These are phyloP conservation scores for Penicillium antarcticum DNA, from an alignment of 495 filamentous ascomycete genomes.

Conservation along the genomic window DNA sequence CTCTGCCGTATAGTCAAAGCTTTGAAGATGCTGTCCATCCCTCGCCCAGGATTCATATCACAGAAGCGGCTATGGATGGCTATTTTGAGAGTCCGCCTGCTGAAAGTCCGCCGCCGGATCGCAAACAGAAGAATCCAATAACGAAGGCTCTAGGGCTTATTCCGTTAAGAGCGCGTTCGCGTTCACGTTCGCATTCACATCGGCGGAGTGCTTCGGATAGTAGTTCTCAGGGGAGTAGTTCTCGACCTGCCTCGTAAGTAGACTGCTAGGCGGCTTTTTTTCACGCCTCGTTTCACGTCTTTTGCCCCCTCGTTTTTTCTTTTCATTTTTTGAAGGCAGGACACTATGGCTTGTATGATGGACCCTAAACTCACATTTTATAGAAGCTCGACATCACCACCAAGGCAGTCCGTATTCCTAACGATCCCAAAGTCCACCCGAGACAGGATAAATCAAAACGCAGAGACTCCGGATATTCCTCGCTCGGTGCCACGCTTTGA, in stretches of 20 bases:
- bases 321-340: too few relatives aligned
- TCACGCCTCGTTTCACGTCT: too few relatives aligned
- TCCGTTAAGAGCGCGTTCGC: not conserved
- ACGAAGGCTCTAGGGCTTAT: constrained; percentile 9
- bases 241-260: constrained; percentile 22
- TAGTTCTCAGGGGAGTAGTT: constrained; percentile 15
- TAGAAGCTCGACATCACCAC: constrained; percentile 17
- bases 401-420: constrained; percentile 21
- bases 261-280: too few relatives aligned
- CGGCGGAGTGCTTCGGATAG: constrained; percentile 14
- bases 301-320: too few relatives aligned
- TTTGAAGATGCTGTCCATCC: constrained; percentile 14
- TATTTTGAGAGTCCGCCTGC: constrained; percentile 20
- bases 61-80: constrained; percentile 22
- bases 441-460: constrained; percentile 23
- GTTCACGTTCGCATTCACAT: constrained; percentile 10
- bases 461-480: constrained; percentile 23
- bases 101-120: constrained; percentile 20
- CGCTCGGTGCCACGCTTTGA: constrained; percentile 34
- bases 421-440: constrained; percentile 23
- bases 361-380: not conserved
- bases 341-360: not conserved
- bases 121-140: constrained; percentile 2
- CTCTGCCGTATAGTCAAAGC: constrained; percentile 24
- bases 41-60: constrained; percentile 34